phyloP scores from a whole-genome alignment of 2,329 filamentous ascomycete species.

The Colletotrichum coccodes region DNA sequence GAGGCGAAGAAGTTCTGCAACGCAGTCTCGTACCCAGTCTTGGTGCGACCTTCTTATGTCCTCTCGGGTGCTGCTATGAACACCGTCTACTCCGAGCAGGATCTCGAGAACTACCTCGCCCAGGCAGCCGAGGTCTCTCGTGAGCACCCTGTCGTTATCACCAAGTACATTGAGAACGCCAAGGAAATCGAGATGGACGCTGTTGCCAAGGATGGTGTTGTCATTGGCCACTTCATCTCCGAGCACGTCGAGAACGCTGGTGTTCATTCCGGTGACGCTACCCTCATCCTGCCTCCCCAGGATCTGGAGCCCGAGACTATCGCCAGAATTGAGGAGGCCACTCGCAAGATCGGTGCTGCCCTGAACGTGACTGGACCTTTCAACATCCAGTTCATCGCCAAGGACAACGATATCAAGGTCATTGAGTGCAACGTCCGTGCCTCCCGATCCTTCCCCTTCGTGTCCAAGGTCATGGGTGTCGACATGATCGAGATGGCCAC shows the following conservation, averaged over 20 bases:
- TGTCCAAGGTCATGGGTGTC: constrained; percentile 98
- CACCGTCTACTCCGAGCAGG: constrained; percentile 96
- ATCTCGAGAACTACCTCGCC: constrained; percentile 86
- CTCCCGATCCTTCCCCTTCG: constrained; percentile 96
- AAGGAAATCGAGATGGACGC: constrained; percentile 99
- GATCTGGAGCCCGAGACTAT: constrained; percentile 92
- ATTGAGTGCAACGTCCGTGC: constrained; percentile 99
- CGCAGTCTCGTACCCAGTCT: constrained; percentile 89
- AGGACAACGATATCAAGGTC: constrained; percentile 99
- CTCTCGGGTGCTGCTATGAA: constrained; percentile 99
- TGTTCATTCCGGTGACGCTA: constrained; percentile 98
- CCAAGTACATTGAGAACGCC: constrained; percentile 98
- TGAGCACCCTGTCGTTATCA: constrained; percentile 97
- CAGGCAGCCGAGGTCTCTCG: constrained; percentile 94
- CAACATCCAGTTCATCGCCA: constrained; percentile 99
- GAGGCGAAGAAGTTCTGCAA: constrained; percentile 90
- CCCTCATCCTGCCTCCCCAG: constrained; percentile 92
- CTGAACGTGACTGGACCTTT: constrained; percentile 96
- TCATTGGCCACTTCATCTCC: constrained; percentile 96
- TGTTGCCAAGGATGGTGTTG: constrained; percentile 87
- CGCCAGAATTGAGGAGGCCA: constrained; percentile 90
- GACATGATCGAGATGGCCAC: constrained; percentile 99
- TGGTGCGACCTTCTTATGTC: constrained; percentile 96
- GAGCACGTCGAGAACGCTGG: constrained; percentile 99
- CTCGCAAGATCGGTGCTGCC: constrained; percentile 91